Percentiles rank a stretch among this genome's conserved stretches.
phyloP scores from a whole-genome alignment of 176 grass and related monocot species.

The Otatea glauca region DNA sequence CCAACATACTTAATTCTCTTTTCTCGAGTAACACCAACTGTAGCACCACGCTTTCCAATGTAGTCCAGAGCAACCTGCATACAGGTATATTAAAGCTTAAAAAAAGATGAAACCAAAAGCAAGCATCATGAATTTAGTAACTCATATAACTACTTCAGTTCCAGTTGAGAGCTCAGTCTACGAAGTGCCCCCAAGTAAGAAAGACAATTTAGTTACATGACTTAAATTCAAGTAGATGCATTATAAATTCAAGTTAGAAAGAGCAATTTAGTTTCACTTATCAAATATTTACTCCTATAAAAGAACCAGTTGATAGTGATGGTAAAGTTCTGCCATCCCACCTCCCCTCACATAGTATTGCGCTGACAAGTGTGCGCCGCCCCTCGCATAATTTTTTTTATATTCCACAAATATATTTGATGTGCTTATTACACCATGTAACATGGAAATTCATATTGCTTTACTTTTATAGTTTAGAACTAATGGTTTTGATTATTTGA shows the following conservation, averaged over 20 bases:
- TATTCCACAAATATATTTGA: too few species aligned
- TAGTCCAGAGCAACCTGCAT: constrained; percentile 92
- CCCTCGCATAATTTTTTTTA: too few species aligned
- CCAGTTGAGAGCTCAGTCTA: neutral
- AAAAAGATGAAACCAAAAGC: constrained; percentile 15
- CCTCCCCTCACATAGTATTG: too few species aligned
- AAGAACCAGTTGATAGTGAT: too few species aligned
- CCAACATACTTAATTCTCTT: constrained; percentile 90
- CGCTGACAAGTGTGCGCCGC: too few species aligned
- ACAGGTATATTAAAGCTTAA: constrained; percentile 23
- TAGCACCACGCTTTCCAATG: constrained; percentile 97
- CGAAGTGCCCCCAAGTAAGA: neutral
- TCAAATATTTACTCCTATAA: neutral
- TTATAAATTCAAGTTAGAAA: constrained; percentile 1
- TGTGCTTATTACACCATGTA: too few species aligned
- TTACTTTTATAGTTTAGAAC: too few species aligned
- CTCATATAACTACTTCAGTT: neutral
- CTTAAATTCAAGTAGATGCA: neutral
- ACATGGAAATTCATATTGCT: too few species aligned
- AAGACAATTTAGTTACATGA: constrained; percentile 9
- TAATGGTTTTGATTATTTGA: too few species aligned
- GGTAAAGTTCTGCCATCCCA: too few species aligned
- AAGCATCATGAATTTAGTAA: neutral
- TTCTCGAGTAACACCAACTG: constrained; percentile 87
- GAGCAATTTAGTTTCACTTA: neutral